Evolutionary conservation across 2,329 filamentous ascomycete species (phyloP).

Genomic region (Colletotrichum costaricense): DNA sequence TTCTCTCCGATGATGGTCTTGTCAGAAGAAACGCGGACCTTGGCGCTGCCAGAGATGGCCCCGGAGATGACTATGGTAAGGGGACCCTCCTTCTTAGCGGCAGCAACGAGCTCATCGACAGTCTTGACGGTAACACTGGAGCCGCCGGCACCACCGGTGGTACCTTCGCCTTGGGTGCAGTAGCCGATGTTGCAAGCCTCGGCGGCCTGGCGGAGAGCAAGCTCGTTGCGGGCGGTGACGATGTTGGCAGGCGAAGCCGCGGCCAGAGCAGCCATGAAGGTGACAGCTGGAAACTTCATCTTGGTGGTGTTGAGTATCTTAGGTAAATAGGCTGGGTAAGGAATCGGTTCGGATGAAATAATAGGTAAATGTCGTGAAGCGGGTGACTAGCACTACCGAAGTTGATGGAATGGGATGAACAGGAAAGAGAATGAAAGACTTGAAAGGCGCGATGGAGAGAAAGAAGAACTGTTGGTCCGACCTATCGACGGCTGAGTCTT

Average conservation of each 20-base stretch:
- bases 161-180: conserved; percentile 47
- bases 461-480: not conserved
- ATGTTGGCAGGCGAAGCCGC: conserved; percentile 31
- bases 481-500: not conserved
- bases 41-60: conserved; percentile 40
- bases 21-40: conserved; percentile 49
- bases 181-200: conserved; percentile 42
- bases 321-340: conserved; percentile 27
- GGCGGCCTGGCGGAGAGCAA: conserved; percentile 33
- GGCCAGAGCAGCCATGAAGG: conserved; percentile 31
- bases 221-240: conserved; percentile 28
- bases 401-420: conserved; percentile 2
- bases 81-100: conserved; percentile 41
- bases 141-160: conserved; percentile 44
- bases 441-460: not conserved
- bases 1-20: conserved; percentile 53
- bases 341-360: not conserved
- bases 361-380: not conserved
- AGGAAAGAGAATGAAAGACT: conserved; percentile 9
- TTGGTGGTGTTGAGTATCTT: not conserved
- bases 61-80: conserved; percentile 45
- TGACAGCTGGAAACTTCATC: conserved; percentile 34
- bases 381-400: conserved; percentile 23
- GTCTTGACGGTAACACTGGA: conserved; percentile 43
- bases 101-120: conserved; percentile 41